Conservation (phyloP, 2,329 filamentous ascomycete species). For the Trichophyton simii region DNA sequence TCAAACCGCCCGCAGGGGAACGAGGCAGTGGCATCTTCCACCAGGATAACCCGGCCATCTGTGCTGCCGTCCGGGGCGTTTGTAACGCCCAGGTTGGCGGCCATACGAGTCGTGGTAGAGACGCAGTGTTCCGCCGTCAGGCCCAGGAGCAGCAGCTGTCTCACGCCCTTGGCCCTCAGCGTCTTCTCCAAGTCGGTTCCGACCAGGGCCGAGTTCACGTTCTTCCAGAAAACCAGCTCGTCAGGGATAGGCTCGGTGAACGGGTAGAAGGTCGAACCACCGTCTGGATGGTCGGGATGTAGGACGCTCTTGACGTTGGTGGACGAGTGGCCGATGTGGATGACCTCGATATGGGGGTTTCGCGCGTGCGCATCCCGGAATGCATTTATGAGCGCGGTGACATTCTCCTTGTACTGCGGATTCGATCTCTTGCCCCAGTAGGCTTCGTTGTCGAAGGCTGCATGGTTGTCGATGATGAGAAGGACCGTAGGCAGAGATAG, state of each 20-base stretch:
- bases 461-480: slow-evolving; percentile 39
- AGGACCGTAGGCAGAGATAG: slow-evolving; percentile 27
- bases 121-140: slow-evolving; percentile 41
- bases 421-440: slow-evolving; percentile 36
- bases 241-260: slow-evolving; percentile 22
- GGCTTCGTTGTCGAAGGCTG: slow-evolving; percentile 29
- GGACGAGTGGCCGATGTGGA: slow-evolving; percentile 38
- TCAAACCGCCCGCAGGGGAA: slow-evolving; percentile 34
- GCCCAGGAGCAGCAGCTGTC: slow-evolving; percentile 32
- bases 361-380: slow-evolving; percentile 22
- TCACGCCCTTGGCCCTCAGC: slow-evolving; percentile 23
- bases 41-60: slow-evolving; percentile 29
- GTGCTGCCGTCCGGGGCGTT: slow-evolving; percentile 11
- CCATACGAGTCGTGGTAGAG: slow-evolving; percentile 38
- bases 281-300: slow-evolving; percentile 22
- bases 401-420: slow-evolving; percentile 33
- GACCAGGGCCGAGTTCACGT: slow-evolving; percentile 37
- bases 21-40: slow-evolving; percentile 37
- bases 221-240: slow-evolving; percentile 33
- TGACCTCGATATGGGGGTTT: slow-evolving; percentile 22
- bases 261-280: slow-evolving; percentile 20
- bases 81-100: slow-evolving; percentile 35
- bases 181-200: slow-evolving; percentile 32
- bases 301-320: slow-evolving; percentile 24
- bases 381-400: slow-evolving; percentile 26